Percentiles rank a stretch among this genome's conserved stretches.
Evolutionary conservation across 305 asterid genomes (phyloP).

Genomic region (Fraxinus latifolia): DNA sequence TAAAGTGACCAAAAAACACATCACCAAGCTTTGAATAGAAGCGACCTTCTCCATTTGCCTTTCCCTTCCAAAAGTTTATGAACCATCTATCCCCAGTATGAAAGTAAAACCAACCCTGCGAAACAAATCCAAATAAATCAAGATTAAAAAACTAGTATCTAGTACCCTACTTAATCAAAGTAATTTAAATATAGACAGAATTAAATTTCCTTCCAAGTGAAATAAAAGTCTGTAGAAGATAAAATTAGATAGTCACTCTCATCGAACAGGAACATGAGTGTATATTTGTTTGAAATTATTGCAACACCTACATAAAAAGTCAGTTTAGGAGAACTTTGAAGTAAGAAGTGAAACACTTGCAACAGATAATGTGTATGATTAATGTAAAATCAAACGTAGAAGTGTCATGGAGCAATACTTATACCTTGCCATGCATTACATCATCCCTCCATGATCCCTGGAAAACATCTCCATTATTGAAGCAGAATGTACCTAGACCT

Average conservation of each 20-base stretch:
- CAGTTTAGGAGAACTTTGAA: background rate
- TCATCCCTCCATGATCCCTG: constrained; percentile 99
- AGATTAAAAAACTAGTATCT: constrained; percentile 1
- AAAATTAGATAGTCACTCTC: background rate
- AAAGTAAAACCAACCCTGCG: constrained; percentile 92
- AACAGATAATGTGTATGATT: background rate
- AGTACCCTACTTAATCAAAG: background rate
- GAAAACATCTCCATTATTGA: constrained; percentile 81
- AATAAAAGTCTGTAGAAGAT: background rate
- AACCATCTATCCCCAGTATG: constrained; percentile 97
- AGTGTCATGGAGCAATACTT: constrained; percentile 15
- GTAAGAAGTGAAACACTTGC: background rate
- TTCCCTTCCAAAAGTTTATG: constrained; percentile 90
- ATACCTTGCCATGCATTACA: constrained; percentile 97
- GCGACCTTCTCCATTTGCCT: constrained; percentile 94
- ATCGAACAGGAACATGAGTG: background rate
- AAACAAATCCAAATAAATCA: constrained; percentile 9
- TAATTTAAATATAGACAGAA: background rate
- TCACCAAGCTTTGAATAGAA: constrained; percentile 86
- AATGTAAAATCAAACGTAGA: constrained; percentile 10
- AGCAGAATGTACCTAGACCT: constrained; percentile 88
- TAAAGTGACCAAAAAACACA: constrained; percentile 87
- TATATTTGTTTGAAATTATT: constrained; percentile 3
- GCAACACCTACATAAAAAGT: background rate
- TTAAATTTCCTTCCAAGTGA: background rate